Conservation (phyloP, 345 rosid species). For the Camelina sativa region DNA sequence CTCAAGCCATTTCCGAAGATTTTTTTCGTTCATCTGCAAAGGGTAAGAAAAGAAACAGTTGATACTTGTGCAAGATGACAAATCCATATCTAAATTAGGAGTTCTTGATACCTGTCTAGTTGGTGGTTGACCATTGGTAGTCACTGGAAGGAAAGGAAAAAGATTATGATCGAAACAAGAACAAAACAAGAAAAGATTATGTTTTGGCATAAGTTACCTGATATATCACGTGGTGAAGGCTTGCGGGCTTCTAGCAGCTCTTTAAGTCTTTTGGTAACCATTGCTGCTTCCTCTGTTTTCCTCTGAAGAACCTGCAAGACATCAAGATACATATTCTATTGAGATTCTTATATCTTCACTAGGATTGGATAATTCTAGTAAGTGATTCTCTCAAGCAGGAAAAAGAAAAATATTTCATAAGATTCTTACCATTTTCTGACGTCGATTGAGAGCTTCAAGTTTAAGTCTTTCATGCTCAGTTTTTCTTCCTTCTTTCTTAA, state of each 20-base stretch:
- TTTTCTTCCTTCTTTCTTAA: conserved; percentile 75
- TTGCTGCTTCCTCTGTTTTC: conserved; percentile 86
- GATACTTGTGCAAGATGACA: conserved; percentile 5
- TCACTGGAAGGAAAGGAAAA: conserved; percentile 46
- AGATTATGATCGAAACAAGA: conserved; percentile 29
- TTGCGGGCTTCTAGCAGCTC: conserved; percentile 80
- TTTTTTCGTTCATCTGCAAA: conserved; percentile 63
- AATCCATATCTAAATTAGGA: conserved; percentile 21
- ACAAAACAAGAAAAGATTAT: neutral
- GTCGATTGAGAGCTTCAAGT: conserved; percentile 72
- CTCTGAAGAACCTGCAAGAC: conserved; percentile 78
- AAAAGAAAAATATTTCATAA: neutral
- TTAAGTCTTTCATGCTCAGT: conserved; percentile 79
- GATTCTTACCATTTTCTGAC: conserved; percentile 68
- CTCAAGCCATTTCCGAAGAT: conserved; percentile 72
- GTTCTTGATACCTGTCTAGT: conserved; percentile 54
- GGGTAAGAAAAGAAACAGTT: conserved; percentile 9
- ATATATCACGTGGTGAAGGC: conserved; percentile 54
- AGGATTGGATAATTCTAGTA: neutral
- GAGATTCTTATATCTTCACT: neutral
- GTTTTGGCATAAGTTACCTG: conserved; percentile 37
- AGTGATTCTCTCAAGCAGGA: neutral
- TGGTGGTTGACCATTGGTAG: conserved; percentile 54
- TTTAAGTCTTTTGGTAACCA: conserved; percentile 81
- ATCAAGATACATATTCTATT: conserved; percentile 21